Base-by-base conservation (phyloP, 768 basidiomycete genomes). In the Amanita muscaria region DNA sequence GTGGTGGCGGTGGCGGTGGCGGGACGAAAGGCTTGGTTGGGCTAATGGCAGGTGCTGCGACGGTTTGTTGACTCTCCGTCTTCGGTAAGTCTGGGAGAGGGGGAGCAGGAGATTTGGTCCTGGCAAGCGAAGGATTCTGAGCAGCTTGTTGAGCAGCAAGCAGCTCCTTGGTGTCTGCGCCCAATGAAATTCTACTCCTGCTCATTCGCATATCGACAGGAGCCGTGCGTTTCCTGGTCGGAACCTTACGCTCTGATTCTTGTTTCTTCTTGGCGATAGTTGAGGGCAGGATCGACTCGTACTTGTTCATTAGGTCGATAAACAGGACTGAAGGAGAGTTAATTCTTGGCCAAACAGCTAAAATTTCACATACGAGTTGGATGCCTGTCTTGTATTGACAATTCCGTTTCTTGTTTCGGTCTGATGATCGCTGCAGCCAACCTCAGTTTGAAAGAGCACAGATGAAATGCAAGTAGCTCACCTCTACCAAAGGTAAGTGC, bases 381-480 rank as follows among this genome's bases (percentile, higher is more conserved):
- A 66, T 94, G 83, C 31, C 90, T 85, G 59, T 92, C 92, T 60
- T 94, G 89, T 49, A 98, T 82, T 3, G 92, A 89, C 19, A 92
- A 59, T 45, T 89, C 78, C 4, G 79, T 82, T 58, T 97, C 92
- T 31, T 69, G 55, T 61, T 80, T 86, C 15, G 94, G 94, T 21
- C 91, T 71, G 24, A 94, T 66, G 37, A 97, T 74, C 22, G 79
- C 88, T 92, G 49, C 5, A 37, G 29, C 12, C 27, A 32, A 41
- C 33, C 10, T 44, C 23, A 39, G 47, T 36, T 41, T 47, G 37
- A 39, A 47, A 10, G 51, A 14, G 3, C 46, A 34, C 14, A 7
- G 15, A 22, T 24, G 30, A 40, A 24, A 29, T 23, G 4, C 32
- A 2, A 47, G 49, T 1, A 11, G 65, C 87, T 66, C 58, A 93